Conservation (phyloP, 768 basidiomycete species). For the Kwoniella sp. region DNA sequence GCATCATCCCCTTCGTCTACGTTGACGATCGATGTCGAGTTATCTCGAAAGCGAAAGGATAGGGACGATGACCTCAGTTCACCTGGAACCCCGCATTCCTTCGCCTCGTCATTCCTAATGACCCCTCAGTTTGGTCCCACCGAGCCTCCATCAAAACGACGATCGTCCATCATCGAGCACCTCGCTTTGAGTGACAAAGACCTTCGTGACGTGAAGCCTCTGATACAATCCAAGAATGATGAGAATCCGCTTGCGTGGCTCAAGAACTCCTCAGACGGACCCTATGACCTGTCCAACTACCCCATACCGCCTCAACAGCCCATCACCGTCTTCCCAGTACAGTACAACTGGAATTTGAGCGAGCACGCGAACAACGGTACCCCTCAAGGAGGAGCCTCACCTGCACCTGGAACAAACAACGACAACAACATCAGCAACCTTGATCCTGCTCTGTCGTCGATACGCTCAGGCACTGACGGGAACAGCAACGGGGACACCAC, state of each 20-base stretch:
- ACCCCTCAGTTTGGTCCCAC: slow-evolving; percentile 15
- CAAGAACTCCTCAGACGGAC: background rate
- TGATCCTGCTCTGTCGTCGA: slow-evolving; percentile 37
- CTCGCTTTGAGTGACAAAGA: slow-evolving; percentile 13
- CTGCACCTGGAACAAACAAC: background rate
- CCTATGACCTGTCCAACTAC: slow-evolving; percentile 17
- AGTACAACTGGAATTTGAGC: slow-evolving; percentile 10
- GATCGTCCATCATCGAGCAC: slow-evolving; percentile 19
- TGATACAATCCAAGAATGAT: slow-evolving; percentile 3
- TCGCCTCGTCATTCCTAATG: slow-evolving; percentile 13
- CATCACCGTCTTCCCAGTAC: slow-evolving; percentile 33
- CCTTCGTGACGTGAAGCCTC: background rate
- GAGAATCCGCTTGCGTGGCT: slow-evolving; percentile 22
- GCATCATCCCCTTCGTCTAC: background rate
- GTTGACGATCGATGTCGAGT: slow-evolving; percentile 16
- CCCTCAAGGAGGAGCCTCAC: slow-evolving; percentile 3
- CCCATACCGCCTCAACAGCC: slow-evolving; percentile 21
- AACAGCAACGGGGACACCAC: slow-evolving; percentile 10
- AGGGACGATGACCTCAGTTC: slow-evolving; percentile 7
- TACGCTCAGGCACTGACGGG: slow-evolving; percentile 28
- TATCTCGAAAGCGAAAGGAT: slow-evolving; percentile 21
- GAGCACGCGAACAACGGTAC: background rate
- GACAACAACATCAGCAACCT: slow-evolving; percentile 13
- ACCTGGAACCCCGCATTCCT: slow-evolving; percentile 18
- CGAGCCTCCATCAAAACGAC: slow-evolving; percentile 7